Percentiles rank a stretch among this genome's conserved stretches.
Conservation (phyloP, 148 eudicot genomes). For the Pharnaceum exiguum region DNA sequence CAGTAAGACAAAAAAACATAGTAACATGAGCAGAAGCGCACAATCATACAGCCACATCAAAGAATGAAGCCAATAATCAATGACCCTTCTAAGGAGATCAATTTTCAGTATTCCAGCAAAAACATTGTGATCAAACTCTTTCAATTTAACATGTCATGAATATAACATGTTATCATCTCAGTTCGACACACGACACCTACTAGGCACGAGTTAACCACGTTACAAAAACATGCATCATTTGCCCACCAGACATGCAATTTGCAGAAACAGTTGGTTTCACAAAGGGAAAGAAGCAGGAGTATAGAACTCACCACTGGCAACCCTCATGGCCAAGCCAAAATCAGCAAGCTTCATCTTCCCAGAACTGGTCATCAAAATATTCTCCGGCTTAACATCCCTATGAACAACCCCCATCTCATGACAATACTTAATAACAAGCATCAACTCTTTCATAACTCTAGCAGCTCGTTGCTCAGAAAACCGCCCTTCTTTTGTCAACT, state of each 20-base stretch:
- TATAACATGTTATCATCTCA: too few species aligned
- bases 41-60: too few species aligned
- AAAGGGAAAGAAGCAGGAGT: background rate
- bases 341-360: constrained; percentile 87
- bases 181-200: too few species aligned
- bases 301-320: constrained; percentile 53
- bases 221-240: background rate
- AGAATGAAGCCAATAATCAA: too few species aligned
- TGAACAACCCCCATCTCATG: constrained; percentile 96
- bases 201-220: background rate
- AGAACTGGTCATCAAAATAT: constrained; percentile 57
- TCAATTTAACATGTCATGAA: too few species aligned
- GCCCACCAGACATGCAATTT: background rate
- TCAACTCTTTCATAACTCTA: constrained; percentile 56
- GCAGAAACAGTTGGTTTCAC: background rate
- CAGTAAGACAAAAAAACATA: too few species aligned
- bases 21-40: too few species aligned
- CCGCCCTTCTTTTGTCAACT: constrained; percentile 52
- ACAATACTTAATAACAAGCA: constrained; percentile 81
- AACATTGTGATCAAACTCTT: too few species aligned
- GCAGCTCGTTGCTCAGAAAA: constrained; percentile 75
- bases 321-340: constrained; percentile 82
- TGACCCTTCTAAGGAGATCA: too few species aligned
- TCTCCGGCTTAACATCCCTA: constrained; percentile 88
- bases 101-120: too few species aligned